Base-by-base conservation (phyloP, 2,329 filamentous ascomycete genomes). In the Scedosporium minutisporum region DNA sequence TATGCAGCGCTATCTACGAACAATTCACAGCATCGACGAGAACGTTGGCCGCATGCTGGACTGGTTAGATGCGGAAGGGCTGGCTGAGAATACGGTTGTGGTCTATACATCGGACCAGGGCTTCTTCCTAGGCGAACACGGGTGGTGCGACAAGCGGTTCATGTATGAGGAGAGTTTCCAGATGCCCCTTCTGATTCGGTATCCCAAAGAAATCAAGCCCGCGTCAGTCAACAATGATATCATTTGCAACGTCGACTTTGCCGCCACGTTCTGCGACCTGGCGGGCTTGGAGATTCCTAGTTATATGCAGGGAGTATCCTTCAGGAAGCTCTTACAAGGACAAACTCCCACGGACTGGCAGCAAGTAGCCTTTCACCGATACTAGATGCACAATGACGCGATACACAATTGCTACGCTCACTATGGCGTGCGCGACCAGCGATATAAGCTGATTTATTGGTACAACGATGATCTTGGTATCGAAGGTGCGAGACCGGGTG, bases 121-220 rank as follows among this genome's bases (percentile, higher is more conserved):
- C 5, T 83, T 83, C 71, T 83, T 83, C 68, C 75, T 83, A 0
- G 80, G 80, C 6, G 81, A 83, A 63, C 81, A 83, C 64, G 80
- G 81, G 61, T 83, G 80, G 80, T 83, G 82, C 66, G 81, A 83
- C 68, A 83, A 83, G 70, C 76, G 81, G 3, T 82, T 83, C 68
- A 82, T 83, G 77, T 83, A 83, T 69, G 80, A 84, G 65, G 79
- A 83, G 68, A 76, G 72, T 14, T 83, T 83, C 70, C 80, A 83
- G 69, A 83, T 83, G 81, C 80, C 81, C 0, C 80, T 83, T 58
- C 67, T 83, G 3, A 72, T 80, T 7, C 74, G 77, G 0, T 80
- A 79, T 57, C 80, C 81, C 0, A 64, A 60, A 0, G 73, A 73
- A 60, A 80, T 82, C 62, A 53, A 61, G 1, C 63, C 75, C 0